Evolutionary conservation across 441 rosid genomes (phyloP).

Genomic region (Dalechampia spathulata): DNA sequence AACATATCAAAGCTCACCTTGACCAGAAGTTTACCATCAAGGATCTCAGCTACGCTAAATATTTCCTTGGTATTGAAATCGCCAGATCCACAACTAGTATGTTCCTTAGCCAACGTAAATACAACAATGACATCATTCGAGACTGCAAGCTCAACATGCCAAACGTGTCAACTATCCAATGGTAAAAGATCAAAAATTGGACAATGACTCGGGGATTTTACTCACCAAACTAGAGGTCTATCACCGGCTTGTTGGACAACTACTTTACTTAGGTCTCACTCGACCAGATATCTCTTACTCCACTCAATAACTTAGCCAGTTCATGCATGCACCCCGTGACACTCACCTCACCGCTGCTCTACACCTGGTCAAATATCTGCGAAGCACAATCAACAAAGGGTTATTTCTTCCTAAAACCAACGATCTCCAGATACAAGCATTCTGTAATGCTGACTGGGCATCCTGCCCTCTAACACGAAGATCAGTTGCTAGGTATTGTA

Average conservation of each 20-base stretch:
- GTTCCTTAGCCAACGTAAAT: neutral
- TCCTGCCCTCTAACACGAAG: neutral
- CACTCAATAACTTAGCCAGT: neutral
- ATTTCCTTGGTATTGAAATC: neutral
- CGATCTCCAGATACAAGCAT: neutral
- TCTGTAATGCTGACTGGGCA: neutral
- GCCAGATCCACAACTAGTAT: neutral
- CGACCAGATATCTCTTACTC: neutral
- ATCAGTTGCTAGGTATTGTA: neutral
- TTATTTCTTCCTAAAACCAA: neutral
- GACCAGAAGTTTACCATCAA: neutral
- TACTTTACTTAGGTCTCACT: neutral
- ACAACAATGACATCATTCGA: neutral
- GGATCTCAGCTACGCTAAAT: neutral
- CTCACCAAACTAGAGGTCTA: neutral
- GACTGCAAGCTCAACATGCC: neutral
- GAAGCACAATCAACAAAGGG: neutral
- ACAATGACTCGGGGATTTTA: neutral
- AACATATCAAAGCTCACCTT: neutral
- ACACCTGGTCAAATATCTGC: neutral
- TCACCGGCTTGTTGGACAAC: neutral
- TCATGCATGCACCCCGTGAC: neutral
- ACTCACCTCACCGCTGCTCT: neutral
- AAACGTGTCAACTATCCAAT: neutral
- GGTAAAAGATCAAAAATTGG: neutral